Conservation (phyloP, 495 filamentous ascomycete genomes). For the Lophiotrema nucula region DNA sequence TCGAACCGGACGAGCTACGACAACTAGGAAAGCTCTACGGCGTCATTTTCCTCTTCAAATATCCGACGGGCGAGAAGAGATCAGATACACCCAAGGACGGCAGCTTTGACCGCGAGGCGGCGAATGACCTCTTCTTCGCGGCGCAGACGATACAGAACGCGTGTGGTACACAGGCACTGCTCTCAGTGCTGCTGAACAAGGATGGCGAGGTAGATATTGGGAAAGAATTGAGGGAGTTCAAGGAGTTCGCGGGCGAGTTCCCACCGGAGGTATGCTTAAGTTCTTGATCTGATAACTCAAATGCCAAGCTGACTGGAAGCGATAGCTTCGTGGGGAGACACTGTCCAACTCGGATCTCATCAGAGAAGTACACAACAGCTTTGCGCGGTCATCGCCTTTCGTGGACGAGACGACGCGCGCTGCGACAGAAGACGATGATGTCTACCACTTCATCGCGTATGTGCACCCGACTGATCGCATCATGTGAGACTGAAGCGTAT, state of each 20-base stretch:
- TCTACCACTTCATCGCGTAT: slow-evolving; percentile 93
- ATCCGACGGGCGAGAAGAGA: slow-evolving; percentile 68
- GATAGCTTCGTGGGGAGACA: slow-evolving; percentile 60
- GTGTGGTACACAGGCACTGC: slow-evolving; percentile 93
- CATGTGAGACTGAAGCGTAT: too few relatives aligned
- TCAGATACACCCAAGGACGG: slow-evolving; percentile 70
- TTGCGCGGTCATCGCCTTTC: slow-evolving; percentile 85
- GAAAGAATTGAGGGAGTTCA: slow-evolving; percentile 71
- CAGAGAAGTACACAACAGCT: slow-evolving; percentile 88
- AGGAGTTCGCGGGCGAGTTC: slow-evolving; percentile 85
- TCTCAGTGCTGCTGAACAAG: slow-evolving; percentile 90
- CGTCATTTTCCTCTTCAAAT: slow-evolving; percentile 99
- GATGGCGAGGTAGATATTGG: slow-evolving; percentile 60
- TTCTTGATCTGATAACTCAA: not conserved
- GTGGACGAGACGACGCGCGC: slow-evolving; percentile 77
- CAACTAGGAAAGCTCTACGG: slow-evolving; percentile 81
- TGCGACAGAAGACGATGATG: slow-evolving; percentile 65
- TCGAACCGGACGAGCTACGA: slow-evolving; percentile 78
- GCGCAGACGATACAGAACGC: slow-evolving; percentile 99
- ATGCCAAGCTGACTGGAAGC: too few relatives aligned
- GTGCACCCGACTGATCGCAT: too few relatives aligned
- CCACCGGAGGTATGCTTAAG: slow-evolving; percentile 65
- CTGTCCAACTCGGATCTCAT: slow-evolving; percentile 76
- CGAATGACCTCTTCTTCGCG: slow-evolving; percentile 86
- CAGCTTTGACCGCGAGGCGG: slow-evolving; percentile 69